phyloP scores from a whole-genome alignment of 176 grass and related monocot genomes.

The Carex cristatella region DNA sequence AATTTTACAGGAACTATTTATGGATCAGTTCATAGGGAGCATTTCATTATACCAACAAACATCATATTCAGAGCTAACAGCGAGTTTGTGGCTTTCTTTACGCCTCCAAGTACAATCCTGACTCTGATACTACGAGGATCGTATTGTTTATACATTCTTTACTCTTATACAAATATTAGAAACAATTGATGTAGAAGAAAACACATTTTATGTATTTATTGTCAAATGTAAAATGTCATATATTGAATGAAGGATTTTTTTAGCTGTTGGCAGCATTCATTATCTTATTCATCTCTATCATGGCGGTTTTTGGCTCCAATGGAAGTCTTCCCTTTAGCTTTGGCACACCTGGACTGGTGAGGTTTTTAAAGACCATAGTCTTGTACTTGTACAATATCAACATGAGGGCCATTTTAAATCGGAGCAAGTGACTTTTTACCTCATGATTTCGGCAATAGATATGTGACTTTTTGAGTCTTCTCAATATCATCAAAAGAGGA shows the following conservation, averaged over 20 bases:
- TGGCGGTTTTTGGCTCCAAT: constrained; percentile 48
- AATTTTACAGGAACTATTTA: constrained; percentile 56
- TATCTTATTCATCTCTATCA: constrained; percentile 81
- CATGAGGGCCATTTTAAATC: neutral
- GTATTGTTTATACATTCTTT: constrained; percentile 7
- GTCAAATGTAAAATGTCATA: neutral
- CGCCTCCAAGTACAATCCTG: constrained; percentile 60
- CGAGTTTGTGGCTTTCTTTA: constrained; percentile 88
- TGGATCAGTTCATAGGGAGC: constrained; percentile 61
- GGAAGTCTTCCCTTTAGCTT: constrained; percentile 51
- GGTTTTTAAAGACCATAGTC: constrained; percentile 9
- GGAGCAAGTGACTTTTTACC: neutral
- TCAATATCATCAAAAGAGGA: neutral
- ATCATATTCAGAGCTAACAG: constrained; percentile 72
- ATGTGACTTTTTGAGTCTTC: neutral
- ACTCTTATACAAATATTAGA: neutral
- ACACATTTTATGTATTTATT: constrained; percentile 1
- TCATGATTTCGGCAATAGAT: neutral
- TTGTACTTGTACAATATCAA: neutral
- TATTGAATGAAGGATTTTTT: constrained; percentile 24
- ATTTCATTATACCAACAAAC: constrained; percentile 77
- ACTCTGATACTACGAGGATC: neutral
- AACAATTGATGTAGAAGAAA: neutral
- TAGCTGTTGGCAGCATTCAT: constrained; percentile 89
- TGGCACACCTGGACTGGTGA: constrained; percentile 78